These are phyloP conservation scores for Boletus sp. DNA, from an alignment of 768 basidiomycete genomes.

Conservation along the genomic window DNA sequence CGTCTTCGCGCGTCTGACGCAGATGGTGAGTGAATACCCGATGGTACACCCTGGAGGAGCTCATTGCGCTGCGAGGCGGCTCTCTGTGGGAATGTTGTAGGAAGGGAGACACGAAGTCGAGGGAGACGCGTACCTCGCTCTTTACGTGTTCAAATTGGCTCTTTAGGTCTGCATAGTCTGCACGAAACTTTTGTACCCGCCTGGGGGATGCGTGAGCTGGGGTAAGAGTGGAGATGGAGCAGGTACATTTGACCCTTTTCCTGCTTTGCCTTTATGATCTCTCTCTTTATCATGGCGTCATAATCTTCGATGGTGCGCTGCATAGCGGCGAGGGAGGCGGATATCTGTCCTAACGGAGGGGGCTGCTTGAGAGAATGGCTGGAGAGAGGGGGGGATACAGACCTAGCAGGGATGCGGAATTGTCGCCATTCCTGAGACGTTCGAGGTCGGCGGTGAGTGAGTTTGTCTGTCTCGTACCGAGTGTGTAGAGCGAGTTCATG, in stretches of 20 bases:
- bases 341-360: slow-evolving; percentile 81
- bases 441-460: slow-evolving; percentile 86
- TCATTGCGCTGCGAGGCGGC: slow-evolving; percentile 59
- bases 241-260: slow-evolving; percentile 91
- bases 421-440: slow-evolving; percentile 75
- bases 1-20: slow-evolving; percentile 60
- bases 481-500: slow-evolving; percentile 96
- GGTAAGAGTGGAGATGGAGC: not conserved
- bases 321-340: slow-evolving; percentile 94
- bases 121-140: slow-evolving; percentile 37
- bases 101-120: not conserved
- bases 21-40: slow-evolving; percentile 32
- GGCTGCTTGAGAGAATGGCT: slow-evolving; percentile 3
- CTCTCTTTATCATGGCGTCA: slow-evolving; percentile 92
- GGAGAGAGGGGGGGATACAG: slow-evolving; percentile 22
- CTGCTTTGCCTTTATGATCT: slow-evolving; percentile 94
- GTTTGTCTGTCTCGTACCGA: slow-evolving; percentile 87
- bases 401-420: slow-evolving; percentile 82
- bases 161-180: slow-evolving; percentile 81
- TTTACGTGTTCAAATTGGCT: slow-evolving; percentile 80
- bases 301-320: slow-evolving; percentile 95
- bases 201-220: slow-evolving; percentile 39
- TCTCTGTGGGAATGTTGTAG: slow-evolving; percentile 40
- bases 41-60: slow-evolving; percentile 50
- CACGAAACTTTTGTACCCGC: slow-evolving; percentile 88